phyloP scores from a whole-genome alignment of 2,329 filamentous ascomycete genomes.

The Sphaerulina musiva region DNA sequence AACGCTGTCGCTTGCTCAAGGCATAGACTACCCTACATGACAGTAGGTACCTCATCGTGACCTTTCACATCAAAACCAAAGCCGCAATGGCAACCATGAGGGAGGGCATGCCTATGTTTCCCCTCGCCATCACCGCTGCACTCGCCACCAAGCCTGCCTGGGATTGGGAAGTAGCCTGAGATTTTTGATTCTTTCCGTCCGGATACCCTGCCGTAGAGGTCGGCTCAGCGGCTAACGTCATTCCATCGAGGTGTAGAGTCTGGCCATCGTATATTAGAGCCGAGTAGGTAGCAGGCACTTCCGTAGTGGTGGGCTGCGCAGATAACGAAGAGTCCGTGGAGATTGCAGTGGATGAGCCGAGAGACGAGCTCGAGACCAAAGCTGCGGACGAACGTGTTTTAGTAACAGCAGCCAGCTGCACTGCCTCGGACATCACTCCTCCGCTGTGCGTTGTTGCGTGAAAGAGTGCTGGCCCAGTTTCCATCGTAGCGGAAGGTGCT shows the following conservation, averaged over 20 bases:
- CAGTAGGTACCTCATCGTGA: neutral
- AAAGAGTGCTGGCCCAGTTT: neutral
- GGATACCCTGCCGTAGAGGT: neutral
- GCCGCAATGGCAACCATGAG: neutral
- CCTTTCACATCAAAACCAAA: neutral
- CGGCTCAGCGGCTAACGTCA: slow-evolving; percentile 14
- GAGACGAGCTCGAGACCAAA: neutral
- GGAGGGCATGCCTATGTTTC: neutral
- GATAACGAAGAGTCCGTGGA: neutral
- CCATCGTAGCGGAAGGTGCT: neutral
- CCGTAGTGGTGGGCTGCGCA: neutral
- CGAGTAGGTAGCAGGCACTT: neutral
- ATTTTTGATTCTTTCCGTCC: neutral
- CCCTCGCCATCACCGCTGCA: neutral
- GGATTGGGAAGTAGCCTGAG: neutral
- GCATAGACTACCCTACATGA: neutral
- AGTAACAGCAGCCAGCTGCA: neutral
- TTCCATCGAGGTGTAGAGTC: slow-evolving; percentile 9
- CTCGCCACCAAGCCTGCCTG: neutral
- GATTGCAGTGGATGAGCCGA: neutral
- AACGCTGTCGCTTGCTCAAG: neutral
- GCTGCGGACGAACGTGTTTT: neutral
- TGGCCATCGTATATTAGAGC: slow-evolving; percentile 9
- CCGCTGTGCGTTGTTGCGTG: neutral
- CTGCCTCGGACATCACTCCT: neutral